Conservation (phyloP, 225 moss, liverwort and hornwort genomes). For the Marchantia paleacea region DNA sequence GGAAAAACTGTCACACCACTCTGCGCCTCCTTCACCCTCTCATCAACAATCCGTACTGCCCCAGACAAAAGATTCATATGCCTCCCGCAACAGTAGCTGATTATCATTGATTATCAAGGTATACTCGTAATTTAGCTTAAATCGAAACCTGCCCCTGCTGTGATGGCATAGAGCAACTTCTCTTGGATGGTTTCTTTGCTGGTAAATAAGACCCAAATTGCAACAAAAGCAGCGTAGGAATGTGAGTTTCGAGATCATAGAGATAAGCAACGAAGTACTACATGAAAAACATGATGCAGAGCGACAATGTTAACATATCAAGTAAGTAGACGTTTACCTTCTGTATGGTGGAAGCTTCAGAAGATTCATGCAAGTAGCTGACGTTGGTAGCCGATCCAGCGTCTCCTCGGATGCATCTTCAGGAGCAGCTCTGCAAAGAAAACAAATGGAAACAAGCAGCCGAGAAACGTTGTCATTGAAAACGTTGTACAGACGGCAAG, state of each 20-base stretch:
- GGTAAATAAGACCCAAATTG: constrained; percentile 15
- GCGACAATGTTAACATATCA: no score
- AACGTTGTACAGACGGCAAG: no score
- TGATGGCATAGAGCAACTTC: constrained; percentile 96
- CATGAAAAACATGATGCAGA: no score
- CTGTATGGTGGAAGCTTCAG: constrained; percentile 97
- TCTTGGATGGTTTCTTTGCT: constrained; percentile 94
- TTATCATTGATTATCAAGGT: neutral
- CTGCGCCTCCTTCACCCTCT: constrained; percentile 1
- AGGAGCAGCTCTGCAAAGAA: constrained; percentile 63
- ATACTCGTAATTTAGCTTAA: constrained; percentile 54
- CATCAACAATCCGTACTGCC: neutral
- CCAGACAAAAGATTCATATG: neutral
- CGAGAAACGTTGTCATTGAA: no score
- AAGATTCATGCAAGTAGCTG: constrained; percentile 98
- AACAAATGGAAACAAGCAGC: neutral
- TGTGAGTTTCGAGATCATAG: neutral
- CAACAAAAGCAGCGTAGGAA: neutral
- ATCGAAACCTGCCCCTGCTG: constrained; percentile 97
- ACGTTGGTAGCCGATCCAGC: constrained; percentile 92
- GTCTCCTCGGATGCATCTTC: constrained; percentile 90
- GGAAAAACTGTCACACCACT: neutral
- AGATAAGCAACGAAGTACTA: no score
- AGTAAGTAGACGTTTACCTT: constrained; percentile 36
- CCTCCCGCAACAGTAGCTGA: neutral